Base-by-base conservation (phyloP, 2,329 filamentous ascomycete species). In the Paracorniculantispora psalliotae region DNA sequence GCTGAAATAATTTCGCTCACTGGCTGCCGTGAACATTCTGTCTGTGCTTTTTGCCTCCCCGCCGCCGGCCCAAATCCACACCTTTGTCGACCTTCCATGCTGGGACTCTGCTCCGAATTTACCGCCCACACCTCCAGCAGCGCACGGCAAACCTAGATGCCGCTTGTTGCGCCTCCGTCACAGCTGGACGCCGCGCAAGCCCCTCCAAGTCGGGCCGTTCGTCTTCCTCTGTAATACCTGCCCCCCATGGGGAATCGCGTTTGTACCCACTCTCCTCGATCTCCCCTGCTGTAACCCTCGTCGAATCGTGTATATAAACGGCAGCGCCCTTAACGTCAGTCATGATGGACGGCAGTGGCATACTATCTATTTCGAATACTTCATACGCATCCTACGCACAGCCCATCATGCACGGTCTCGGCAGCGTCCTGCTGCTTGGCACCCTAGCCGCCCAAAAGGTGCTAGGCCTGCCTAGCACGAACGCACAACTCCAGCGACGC, bases 391-490 rank as follows among this genome's bases (percentile, higher is more conserved):
- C 64, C 28, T 48, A 68, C 33, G 60, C 69, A 41, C 68, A 73
- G 62, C 74, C 76, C 37, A 52, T 48, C 68, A 81, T 82, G 79
- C 74, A 82, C 65, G 71, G 78, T 55, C 63, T 83, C 62, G 74
- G 78, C 26, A 79, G 79, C 58, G 70, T 80, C 33, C 64, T 83
- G 33, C 69, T 84, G 28, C 71, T 83, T 60, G 79, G 81, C 71
- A 75, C 77, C 55, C 72, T 77, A 62, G 80, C 78, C 70, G 69
- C 81, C 54, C 81, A 84, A 71, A 69, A 73, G 43, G 78, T 80
- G 64, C 67, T 84, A 46, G 79, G 79, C 47, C 73, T 77, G 12
- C 79, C 79, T 2, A 63, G 68, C 28, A 64, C 69, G 62, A 62
- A 64, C 37, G 57, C 35, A 49, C 23, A 44, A 54, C 65, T 69